phyloP scores from a whole-genome alignment of 2,329 filamentous ascomycete genomes.

The Fusarium tjaetaba region DNA sequence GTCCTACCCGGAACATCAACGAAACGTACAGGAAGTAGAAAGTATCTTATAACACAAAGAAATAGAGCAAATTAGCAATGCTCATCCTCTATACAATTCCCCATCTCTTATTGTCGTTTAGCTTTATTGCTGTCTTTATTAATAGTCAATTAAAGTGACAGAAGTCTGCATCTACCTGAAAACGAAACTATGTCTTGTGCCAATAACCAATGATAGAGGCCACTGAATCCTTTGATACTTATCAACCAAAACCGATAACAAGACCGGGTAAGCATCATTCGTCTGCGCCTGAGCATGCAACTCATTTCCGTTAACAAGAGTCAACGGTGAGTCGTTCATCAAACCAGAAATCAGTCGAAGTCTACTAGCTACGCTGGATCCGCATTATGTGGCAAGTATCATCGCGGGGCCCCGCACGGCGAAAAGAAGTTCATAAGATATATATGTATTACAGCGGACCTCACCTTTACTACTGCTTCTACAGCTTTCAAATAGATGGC shows the following conservation, averaged over 20 bases:
- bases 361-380: background rate
- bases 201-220: no score
- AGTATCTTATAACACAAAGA: background rate
- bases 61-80: background rate
- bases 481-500: background rate
- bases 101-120: background rate
- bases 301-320: no score
- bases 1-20: background rate
- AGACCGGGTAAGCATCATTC: no score
- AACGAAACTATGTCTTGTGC: background rate
- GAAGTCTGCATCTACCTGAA: background rate
- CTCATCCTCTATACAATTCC: background rate
- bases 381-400: background rate
- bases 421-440: background rate
- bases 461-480: background rate
- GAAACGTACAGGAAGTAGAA: background rate
- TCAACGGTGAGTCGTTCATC: background rate
- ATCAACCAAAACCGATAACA: background rate
- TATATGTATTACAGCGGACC: background rate
- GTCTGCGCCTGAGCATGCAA: background rate
- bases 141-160: background rate
- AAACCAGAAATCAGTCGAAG: background rate
- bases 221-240: no score
- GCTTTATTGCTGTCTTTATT: background rate
- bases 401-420: background rate